phyloP scores from a whole-genome alignment of 495 filamentous ascomycete species.

The Aspergillus coremiiformis region DNA sequence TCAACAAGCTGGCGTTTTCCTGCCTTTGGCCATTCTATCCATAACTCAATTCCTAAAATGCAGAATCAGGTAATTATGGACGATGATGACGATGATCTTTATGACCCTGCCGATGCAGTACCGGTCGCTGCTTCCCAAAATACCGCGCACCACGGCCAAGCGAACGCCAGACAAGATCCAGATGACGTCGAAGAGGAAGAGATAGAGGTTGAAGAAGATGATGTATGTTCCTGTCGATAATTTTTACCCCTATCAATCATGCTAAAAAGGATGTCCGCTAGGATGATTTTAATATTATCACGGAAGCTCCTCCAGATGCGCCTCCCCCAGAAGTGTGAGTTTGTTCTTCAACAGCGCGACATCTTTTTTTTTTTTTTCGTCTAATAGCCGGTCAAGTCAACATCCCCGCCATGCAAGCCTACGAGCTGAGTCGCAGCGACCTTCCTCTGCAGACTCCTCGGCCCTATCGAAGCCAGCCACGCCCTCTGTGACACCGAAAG shows the following conservation, averaged over 20 bases:
- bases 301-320: conserved; percentile 70
- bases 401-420: conserved; percentile 40
- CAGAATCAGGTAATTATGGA: conserved; percentile 29
- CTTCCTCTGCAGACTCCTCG: conserved; percentile 45
- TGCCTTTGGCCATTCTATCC: conserved; percentile 14
- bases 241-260: neutral
- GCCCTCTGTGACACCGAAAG: conserved; percentile 31
- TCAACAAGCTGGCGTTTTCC: conserved; percentile 12
- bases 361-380: conserved; percentile 1
- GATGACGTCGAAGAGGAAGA: conserved; percentile 62
- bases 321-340: conserved; percentile 56
- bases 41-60: conserved; percentile 11
- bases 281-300: conserved; percentile 93
- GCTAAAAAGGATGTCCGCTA: conserved; percentile 14
- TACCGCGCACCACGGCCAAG: conserved; percentile 16
- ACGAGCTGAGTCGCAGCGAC: conserved; percentile 59
- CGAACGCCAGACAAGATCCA: conserved; percentile 42
- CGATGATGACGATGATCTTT: conserved; percentile 50
- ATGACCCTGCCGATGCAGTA: conserved; percentile 43
- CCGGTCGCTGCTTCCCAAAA: conserved; percentile 23
- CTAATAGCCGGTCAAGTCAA: conserved; percentile 20
- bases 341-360: neutral
- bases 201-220: conserved; percentile 64
- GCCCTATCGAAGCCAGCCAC: conserved; percentile 25
- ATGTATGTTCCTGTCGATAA: conserved; percentile 43